Percentiles rank a stretch among this genome's conserved stretches.
Evolutionary conservation across 1,284 basidiomycete species (phyloP).

Genomic region (Malassezia sp.): DNA sequence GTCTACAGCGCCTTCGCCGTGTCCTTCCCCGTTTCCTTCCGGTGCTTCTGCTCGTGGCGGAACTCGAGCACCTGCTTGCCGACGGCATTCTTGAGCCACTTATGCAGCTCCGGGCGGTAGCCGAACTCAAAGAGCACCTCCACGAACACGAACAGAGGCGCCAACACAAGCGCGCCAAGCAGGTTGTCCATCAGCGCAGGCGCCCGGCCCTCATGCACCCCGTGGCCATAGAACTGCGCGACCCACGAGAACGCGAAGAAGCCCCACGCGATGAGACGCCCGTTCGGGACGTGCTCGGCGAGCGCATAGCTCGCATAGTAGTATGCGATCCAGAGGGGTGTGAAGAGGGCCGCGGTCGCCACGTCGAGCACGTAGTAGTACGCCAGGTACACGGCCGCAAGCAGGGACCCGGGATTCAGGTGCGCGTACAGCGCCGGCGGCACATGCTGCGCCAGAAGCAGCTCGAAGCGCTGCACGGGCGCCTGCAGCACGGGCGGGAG

Average conservation of each 20-base stretch:
- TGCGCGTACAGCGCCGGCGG: constrained; percentile 4
- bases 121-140: constrained; percentile 36
- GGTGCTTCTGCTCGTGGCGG: constrained; percentile 16
- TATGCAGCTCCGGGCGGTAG: constrained; percentile 31
- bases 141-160: constrained; percentile 36
- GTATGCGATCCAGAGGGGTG: constrained; percentile 23
- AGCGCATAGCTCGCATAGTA: constrained; percentile 19
- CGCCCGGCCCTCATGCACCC: constrained; percentile 32
- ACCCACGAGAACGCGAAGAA: constrained; percentile 28
- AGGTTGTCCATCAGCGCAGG: constrained; percentile 35
- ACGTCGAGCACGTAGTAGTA: constrained; percentile 32
- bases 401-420: constrained; percentile 5
- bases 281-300: constrained; percentile 17
- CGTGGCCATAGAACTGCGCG: constrained; percentile 36
- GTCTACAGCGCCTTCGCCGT: too few relatives aligned
- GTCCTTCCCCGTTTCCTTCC: too few relatives aligned
- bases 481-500: neutral
- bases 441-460: neutral
- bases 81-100: constrained; percentile 33
- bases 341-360: constrained; percentile 21
- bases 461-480: neutral
- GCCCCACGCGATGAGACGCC: constrained; percentile 16
- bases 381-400: constrained; percentile 18
- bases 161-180: constrained; percentile 31
- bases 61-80: constrained; percentile 22